Conservation (phyloP, 1,284 basidiomycete species). For the Melampsora abietis-canadensis region DNA sequence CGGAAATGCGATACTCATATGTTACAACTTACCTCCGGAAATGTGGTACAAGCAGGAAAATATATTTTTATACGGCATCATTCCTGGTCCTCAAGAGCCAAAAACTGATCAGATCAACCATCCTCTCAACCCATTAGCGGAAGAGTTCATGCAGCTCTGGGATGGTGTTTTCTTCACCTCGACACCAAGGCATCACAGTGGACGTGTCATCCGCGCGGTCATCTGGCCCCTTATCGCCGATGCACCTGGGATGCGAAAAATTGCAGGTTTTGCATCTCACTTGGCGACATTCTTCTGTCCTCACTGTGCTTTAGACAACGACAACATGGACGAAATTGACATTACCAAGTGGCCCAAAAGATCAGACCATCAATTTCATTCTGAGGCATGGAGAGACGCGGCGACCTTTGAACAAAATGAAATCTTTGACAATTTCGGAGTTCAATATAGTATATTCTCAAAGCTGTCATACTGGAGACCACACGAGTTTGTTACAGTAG, state of each 20-base stretch:
- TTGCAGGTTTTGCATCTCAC: slow-evolving; percentile 28
- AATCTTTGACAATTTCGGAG: slow-evolving; percentile 1
- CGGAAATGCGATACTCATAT: neutral
- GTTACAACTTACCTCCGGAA: neutral
- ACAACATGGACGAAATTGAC: slow-evolving; percentile 1
- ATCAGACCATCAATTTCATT: slow-evolving; percentile 2
- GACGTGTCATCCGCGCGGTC: slow-evolving; percentile 9
- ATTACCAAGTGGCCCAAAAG: neutral
- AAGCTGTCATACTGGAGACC: slow-evolving; percentile 25
- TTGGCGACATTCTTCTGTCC: neutral
- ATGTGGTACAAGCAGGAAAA: neutral
- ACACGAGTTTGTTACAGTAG: slow-evolving; percentile 6
- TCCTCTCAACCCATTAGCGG: neutral
- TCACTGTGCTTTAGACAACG: neutral
- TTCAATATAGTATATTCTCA: slow-evolving; percentile 19
- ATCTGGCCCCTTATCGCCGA: slow-evolving; percentile 29
- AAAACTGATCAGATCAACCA: neutral
- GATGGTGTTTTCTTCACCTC: neutral
- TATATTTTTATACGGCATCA: neutral
- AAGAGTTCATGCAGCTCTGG: neutral
- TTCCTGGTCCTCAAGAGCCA: slow-evolving; percentile 2
- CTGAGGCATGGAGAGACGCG: neutral
- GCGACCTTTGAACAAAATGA: neutral
- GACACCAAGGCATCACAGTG: slow-evolving; percentile 2
- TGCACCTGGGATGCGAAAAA: slow-evolving; percentile 19